Percentiles rank a stretch among this genome's conserved stretches.
These are phyloP conservation scores for Nematocida sp. DNA, from an alignment of 371 early-diverging fungal species.

Conservation along the genomic window DNA sequence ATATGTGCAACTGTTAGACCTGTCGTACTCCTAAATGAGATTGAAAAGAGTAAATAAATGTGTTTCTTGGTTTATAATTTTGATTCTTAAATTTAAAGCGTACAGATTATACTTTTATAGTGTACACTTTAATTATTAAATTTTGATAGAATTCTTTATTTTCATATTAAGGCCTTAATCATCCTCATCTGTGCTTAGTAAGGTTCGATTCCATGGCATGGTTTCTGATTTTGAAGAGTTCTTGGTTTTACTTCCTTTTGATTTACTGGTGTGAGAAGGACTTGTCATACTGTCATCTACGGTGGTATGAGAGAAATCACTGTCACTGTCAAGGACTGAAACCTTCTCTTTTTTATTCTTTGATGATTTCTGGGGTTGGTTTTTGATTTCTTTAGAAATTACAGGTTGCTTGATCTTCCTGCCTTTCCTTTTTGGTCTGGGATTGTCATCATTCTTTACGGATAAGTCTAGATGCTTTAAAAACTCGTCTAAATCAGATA, in stretches of 20 bases:
- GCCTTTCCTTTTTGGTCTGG: slow-evolving; percentile 24
- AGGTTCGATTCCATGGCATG: slow-evolving; percentile 4
- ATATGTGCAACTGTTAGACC: slow-evolving; percentile 37
- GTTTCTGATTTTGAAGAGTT: background rate
- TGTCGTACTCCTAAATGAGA: slow-evolving; percentile 49
- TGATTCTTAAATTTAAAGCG: background rate
- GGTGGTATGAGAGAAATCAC: slow-evolving; percentile 11
- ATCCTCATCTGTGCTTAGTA: slow-evolving; percentile 4
- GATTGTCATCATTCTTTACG: background rate
- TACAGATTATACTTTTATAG: too few relatives aligned
- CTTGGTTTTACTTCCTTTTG: background rate
- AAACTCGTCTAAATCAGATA: slow-evolving; percentile 74
- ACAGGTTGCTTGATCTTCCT: background rate
- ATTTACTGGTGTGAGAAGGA: background rate
- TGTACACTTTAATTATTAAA: too few relatives aligned
- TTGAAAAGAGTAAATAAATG: slow-evolving; percentile 40
- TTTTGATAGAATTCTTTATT: background rate
- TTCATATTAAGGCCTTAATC: background rate
- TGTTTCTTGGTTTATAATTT: background rate
- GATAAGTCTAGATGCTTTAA: slow-evolving; percentile 9
- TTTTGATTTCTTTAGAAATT: background rate
- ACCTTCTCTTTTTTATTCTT: background rate
- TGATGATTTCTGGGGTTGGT: background rate
- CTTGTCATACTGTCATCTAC: background rate
- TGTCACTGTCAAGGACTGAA: slow-evolving; percentile 18